These are phyloP conservation scores for Annulohypoxylon moriforme DNA, from an alignment of 495 filamentous ascomycete genomes.

Conservation along the genomic window DNA sequence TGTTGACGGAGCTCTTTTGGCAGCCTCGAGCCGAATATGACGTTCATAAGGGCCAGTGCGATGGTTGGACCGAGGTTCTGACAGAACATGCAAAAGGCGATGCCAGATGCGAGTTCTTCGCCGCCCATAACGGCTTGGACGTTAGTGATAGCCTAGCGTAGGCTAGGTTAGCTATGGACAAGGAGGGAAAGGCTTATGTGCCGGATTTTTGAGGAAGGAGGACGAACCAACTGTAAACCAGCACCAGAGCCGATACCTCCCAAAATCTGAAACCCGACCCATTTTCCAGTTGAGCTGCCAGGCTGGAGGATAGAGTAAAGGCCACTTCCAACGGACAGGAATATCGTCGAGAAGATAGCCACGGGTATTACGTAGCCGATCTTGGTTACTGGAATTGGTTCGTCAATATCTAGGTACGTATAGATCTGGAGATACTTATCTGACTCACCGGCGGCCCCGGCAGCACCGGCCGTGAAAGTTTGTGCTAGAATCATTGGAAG, in stretches of 20 bases:
- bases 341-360: conserved; percentile 60
- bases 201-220: too few relatives aligned
- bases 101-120: conserved; percentile 7
- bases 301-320: conserved; percentile 62
- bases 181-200: background rate
- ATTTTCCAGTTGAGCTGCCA: conserved; percentile 51
- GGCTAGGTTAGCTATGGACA: too few relatives aligned
- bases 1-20: background rate
- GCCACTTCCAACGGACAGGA: conserved; percentile 66
- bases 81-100: conserved; percentile 2
- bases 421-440: background rate
- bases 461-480: background rate
- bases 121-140: conserved; percentile 28
- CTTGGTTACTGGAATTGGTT: conserved; percentile 4
- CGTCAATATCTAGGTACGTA: background rate
- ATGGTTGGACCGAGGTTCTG: conserved; percentile 9
- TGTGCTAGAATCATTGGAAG: conserved; percentile 46
- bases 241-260: conserved; percentile 68
- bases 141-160: conserved; percentile 43
- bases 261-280: conserved; percentile 74
- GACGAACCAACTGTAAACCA: conserved; percentile 63
- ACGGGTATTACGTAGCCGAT: conserved; percentile 70
- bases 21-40: background rate
- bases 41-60: background rate
- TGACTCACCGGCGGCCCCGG: conserved; percentile 14